Base-by-base conservation (phyloP, 2,329 filamentous ascomycete genomes). In the Zarea fungicola region DNA sequence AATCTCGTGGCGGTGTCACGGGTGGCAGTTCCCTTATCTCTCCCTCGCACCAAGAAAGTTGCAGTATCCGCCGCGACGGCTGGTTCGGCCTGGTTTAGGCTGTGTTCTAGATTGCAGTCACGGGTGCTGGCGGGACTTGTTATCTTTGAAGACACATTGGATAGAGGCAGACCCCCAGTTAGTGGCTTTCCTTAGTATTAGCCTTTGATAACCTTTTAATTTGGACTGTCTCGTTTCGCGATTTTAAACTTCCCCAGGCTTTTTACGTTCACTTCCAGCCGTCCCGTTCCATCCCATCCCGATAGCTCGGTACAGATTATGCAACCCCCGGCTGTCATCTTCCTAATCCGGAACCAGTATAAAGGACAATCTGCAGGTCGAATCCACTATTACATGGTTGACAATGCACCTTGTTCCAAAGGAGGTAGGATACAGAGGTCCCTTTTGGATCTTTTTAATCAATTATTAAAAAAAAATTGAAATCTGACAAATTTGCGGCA, bases 361-460 rank as follows among this genome's bases (percentile, higher is more conserved):
- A 22, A 40, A 10, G 43, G 44, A n/a, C n/a, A n/a, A n/a, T n/a
- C 35, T 32, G 35, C 13, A 35, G 36, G 34, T 21, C 42, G 14
- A 40, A 16, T 36, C 42, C 44, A 48, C 44, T 41, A 32, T 26
- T 22, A 46, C 21, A 5, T 14, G 21, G 31, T 35, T 36, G 34
- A 58, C 45, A 39, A 76, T 76, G 73, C 70, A 73, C 68, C 64
- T 76, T 51, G 64, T 74, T 48, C 73, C 73, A 9, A 74, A 70
- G 59, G 73, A 76, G 67, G 73, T 75, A 51, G 50, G 69, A 65
- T 35, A 14, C 19, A 37, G 23, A 25, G 34, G 5, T 32, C 18
- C 6, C 11, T 39, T 7, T 37, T 5, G 16, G 10, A 23, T 7
- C 18, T 26, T 3, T n/a, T 28, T 22, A 10, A 28, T 16, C 11